Evolutionary conservation across 768 basidiomycete genomes (phyloP).

Genomic region (Leccinum incarnatum): DNA sequence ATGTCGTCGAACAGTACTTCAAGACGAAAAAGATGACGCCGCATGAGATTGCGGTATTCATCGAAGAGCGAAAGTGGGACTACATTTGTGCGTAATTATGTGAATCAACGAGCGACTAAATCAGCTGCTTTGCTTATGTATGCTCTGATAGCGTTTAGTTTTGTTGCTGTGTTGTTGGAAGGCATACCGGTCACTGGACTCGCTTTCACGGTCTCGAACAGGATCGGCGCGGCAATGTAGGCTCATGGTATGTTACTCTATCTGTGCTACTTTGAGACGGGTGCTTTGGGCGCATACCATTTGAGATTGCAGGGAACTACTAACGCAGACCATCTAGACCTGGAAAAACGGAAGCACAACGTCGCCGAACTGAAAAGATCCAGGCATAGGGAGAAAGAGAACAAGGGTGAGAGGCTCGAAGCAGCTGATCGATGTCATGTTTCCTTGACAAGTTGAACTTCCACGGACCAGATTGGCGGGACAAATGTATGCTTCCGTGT

Average conservation of each 20-base stretch:
- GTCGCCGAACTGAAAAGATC: conserved; percentile 34
- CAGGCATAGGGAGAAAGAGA: neutral
- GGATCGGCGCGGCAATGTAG: conserved; percentile 95
- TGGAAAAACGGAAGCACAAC: conserved; percentile 57
- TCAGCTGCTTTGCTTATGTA: neutral
- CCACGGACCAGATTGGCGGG: neutral
- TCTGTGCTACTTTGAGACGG: neutral
- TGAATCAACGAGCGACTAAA: neutral
- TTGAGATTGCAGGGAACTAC: neutral
- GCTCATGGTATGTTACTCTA: conserved; percentile 58
- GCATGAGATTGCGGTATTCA: conserved; percentile 66
- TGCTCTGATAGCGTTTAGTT: conserved; percentile 69
- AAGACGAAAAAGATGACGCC: conserved; percentile 78
- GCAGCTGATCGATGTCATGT: neutral
- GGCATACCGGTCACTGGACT: conserved; percentile 78
- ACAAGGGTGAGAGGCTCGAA: neutral
- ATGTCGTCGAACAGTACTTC: conserved; percentile 58
- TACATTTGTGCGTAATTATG: conserved; percentile 56
- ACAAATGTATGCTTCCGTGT: neutral
- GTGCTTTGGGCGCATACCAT: neutral
- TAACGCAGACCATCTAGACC: conserved; percentile 38
- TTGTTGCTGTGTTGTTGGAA: conserved; percentile 78
- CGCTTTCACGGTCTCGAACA: conserved; percentile 80
- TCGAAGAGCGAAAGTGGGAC: conserved; percentile 90
- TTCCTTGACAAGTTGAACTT: neutral